Base-by-base conservation (phyloP, 2,329 filamentous ascomycete genomes). In the Cadophora luteo-olivacea region DNA sequence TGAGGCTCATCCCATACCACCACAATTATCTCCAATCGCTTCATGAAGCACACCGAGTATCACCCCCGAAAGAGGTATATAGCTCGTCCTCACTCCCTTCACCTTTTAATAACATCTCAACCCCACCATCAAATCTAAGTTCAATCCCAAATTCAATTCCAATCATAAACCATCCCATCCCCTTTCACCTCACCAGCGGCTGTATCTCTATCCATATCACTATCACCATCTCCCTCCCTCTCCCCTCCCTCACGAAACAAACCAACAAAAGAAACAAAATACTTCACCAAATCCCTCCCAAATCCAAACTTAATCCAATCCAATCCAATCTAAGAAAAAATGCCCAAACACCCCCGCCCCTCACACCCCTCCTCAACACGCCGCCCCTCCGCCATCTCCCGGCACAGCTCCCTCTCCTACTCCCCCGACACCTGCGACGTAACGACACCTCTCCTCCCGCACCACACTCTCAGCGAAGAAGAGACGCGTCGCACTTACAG, bases 391-490 rank as follows among this genome's bases (percentile, higher is more conserved):
- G 19, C n/a, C 8, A 11, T 60, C 32, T 60, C 55, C 33, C 32
- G 55, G 1, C 33, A 41, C 36, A 60, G 55, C n/a, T 60, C 55
- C 1, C 8, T 25, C 22, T 60, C 55, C 33, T 60, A 60, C 55
- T 60, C 55, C n/a, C 55, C 55, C 33, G 19, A 24, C 22, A 60
- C 25, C 55, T 60, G 55, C 55, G 55, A 60, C n/a, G 55, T 60
- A 3, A 41, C 33, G 9, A 60, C 33, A 3, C 55, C 55, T 4
- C 33, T 41, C 7, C 11, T 60, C 9, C 51, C 5, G 14, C 6
- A 16, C 19, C 19, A n/a, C 19, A 25, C 4, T 12, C 22, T 14
- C 11, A 38, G 22, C 12, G 55, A 60, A 9, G 32, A 14, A 8
- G 33, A 60, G 19, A 12, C 32, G 11, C 54, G 33, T 2, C 6